A percentile compares a stretch with the other conserved stretches of the same genome.
Evolutionary conservation across 2,329 filamentous ascomycete species (phyloP).

Genomic region (Trichoderma asperellum): DNA sequence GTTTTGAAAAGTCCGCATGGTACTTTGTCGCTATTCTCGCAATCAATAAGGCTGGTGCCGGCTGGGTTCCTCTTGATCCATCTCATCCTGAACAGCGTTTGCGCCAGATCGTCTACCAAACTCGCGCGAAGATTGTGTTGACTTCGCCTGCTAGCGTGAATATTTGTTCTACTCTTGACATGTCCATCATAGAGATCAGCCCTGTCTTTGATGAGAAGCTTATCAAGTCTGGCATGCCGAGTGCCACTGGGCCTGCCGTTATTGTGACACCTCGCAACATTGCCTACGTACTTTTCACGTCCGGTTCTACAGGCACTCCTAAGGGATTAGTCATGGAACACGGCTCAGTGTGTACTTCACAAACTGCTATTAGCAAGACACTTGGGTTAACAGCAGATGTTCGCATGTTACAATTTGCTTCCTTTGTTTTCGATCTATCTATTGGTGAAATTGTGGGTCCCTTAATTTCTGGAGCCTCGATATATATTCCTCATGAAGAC

Average conservation of each 20-base stretch:
- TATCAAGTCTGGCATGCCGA: not conserved
- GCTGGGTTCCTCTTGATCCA: constrained; percentile 32
- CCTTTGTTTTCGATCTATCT: constrained; percentile 27
- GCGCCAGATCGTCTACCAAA: constrained; percentile 25
- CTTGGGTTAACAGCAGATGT: constrained; percentile 16
- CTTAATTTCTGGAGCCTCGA: constrained; percentile 10
- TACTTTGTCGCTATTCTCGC: constrained; percentile 31
- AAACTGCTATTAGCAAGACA: not conserved
- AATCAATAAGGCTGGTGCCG: constrained; percentile 31
- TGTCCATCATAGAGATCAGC: constrained; percentile 23
- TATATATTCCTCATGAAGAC: constrained; percentile 13
- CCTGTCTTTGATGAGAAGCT: constrained; percentile 7
- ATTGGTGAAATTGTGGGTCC: constrained; percentile 19
- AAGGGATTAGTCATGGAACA: constrained; percentile 26
- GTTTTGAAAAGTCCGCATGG: constrained; percentile 39
- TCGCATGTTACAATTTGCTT: constrained; percentile 21
- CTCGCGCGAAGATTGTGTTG: constrained; percentile 18
- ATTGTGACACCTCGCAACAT: constrained; percentile 17
- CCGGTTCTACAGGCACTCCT: constrained; percentile 21
- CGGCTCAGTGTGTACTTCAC: constrained; percentile 2
- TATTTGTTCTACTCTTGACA: constrained; percentile 32
- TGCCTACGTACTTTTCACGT: constrained; percentile 23
- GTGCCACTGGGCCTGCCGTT: not conserved
- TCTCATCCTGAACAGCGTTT: constrained; percentile 28
- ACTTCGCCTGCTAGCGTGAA: constrained; percentile 28